Conservation (phyloP, 2,329 filamentous ascomycete genomes). For the Diplodia scrobiculata region DNA sequence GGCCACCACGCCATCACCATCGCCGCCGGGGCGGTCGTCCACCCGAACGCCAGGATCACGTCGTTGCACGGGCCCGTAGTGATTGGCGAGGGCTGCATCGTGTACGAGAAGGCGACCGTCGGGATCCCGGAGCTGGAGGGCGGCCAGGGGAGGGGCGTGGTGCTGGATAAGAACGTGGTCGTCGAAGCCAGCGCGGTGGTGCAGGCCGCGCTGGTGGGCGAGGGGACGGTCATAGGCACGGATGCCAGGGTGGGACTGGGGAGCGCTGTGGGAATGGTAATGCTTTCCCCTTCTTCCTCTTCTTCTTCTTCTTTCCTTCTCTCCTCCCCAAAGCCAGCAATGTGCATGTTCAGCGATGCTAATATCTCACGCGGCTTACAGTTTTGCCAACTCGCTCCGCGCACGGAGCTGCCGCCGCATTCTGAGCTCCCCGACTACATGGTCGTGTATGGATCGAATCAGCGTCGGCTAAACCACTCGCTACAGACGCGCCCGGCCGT, state of each 20-base stretch:
- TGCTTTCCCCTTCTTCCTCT: no score
- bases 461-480: slow-evolving; percentile 47
- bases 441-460: slow-evolving; percentile 47
- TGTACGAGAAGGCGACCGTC: slow-evolving; percentile 65
- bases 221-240: slow-evolving; percentile 41
- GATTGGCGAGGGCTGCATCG: slow-evolving; percentile 62
- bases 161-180: slow-evolving; percentile 48
- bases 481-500: slow-evolving; percentile 40
- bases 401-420: slow-evolving; percentile 41
- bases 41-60: slow-evolving; percentile 68
- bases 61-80: slow-evolving; percentile 48
- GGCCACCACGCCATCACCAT: slow-evolving; percentile 80
- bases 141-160: slow-evolving; percentile 36
- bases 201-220: slow-evolving; percentile 44
- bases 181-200: slow-evolving; percentile 50
- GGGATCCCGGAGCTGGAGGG: slow-evolving; percentile 36
- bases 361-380: slow-evolving; percentile 30
- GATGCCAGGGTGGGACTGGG: slow-evolving; percentile 42
- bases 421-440: slow-evolving; percentile 50
- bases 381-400: slow-evolving; percentile 51
- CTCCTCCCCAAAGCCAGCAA: no score
- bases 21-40: slow-evolving; percentile 76
- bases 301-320: neutral
- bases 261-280: slow-evolving; percentile 48
- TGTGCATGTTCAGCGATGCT: neutral